Evolutionary conservation across 495 filamentous ascomycete genomes (phyloP).

Genomic region (Pyronema domesticum): DNA sequence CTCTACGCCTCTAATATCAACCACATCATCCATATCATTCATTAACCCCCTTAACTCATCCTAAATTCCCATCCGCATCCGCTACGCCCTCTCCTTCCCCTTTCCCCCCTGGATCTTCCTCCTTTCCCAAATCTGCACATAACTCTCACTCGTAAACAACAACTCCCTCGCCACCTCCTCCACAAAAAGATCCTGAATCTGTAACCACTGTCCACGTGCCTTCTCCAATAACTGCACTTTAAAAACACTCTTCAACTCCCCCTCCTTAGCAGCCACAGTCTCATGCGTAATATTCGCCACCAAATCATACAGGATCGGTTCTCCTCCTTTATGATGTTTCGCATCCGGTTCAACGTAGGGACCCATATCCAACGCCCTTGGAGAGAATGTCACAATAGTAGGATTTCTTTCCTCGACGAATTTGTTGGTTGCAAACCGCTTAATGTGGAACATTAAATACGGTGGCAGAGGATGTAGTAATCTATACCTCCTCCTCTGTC

Average conservation of each 20-base stretch:
- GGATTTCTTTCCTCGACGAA: constrained; percentile 92
- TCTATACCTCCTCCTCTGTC: constrained; percentile 71
- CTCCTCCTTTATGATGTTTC: constrained; percentile 42
- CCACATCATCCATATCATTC: too few relatives aligned
- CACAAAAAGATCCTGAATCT: constrained; percentile 87
- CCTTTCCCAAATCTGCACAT: constrained; percentile 92
- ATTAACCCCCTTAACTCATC: too few relatives aligned
- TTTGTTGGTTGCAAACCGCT: constrained; percentile 89
- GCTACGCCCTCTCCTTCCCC: constrained; percentile 25
- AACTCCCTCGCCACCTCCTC: constrained; percentile 71
- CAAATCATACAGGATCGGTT: constrained; percentile 89
- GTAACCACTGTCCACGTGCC: constrained; percentile 58
- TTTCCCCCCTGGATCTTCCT: constrained; percentile 38
- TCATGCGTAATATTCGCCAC: constrained; percentile 93
- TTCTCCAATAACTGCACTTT: constrained; percentile 45
- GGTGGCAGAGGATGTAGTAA: constrained; percentile 84
- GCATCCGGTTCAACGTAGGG: constrained; percentile 63
- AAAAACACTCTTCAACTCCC: constrained; percentile 69
- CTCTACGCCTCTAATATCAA: too few relatives aligned
- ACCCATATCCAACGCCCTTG: constrained; percentile 62
- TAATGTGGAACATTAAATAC: constrained; percentile 86
- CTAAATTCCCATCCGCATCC: too few relatives aligned
- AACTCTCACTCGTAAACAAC: constrained; percentile 79
- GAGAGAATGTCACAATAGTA: constrained; percentile 91
- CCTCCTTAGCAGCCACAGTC: constrained; percentile 43